Evolutionary conservation across 208 protist genomes (phyloP), one percentile per base, ranked within the genome.

Genomic region (Acanthamoeba royreba): DNA sequence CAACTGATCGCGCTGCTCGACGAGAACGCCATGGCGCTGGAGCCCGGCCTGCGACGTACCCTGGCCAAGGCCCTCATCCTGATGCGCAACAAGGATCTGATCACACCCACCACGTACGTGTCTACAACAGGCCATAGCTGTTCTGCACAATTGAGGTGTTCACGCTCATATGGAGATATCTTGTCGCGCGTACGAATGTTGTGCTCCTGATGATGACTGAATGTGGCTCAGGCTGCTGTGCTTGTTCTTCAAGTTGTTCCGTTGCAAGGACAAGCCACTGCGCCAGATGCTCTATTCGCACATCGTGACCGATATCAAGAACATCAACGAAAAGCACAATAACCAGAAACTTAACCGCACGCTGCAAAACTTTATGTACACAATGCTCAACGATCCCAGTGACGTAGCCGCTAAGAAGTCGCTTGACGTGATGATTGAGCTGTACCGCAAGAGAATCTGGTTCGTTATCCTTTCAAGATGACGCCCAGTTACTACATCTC

Each of bases 371-470:
- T 99, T 98, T 95, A 98, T 99, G 94, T 99, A 98, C 95, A 96
- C 95, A 1, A 98, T 99, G 77, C 98, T 99, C 96, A 95, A 96
- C 43, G 98, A 99, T 53, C 97, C 98, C 52, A 98, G 98, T 92
- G 94, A 97, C 17, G 95, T 98, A 17, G 98, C 99, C 94, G 98
- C 98, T 4, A 97, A 98, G 1, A 98, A 98, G 93, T 98, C 98
- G 15, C 97, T 99, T 58, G 97, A 99, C 83, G 98, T 99, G 35
- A 99, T 99, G 98, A 98, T 99, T 87, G 98, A 99, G 89, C 97
- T 99, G 33, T 99, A 99, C 96, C 97, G 98, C n/a, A 98, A 98
- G 49, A 96, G 98, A 33, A 97, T 99, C 42, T 99, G 98, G 98
- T 97, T 66, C n/a, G 61, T n/a, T 17, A 19, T 52, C 74, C 52